Percentiles rank a stretch among this genome's conserved stretches.
These are phyloP conservation scores for Paxillus ammoniavirescens DNA, from an alignment of 768 basidiomycete genomes.

Conservation along the genomic window DNA sequence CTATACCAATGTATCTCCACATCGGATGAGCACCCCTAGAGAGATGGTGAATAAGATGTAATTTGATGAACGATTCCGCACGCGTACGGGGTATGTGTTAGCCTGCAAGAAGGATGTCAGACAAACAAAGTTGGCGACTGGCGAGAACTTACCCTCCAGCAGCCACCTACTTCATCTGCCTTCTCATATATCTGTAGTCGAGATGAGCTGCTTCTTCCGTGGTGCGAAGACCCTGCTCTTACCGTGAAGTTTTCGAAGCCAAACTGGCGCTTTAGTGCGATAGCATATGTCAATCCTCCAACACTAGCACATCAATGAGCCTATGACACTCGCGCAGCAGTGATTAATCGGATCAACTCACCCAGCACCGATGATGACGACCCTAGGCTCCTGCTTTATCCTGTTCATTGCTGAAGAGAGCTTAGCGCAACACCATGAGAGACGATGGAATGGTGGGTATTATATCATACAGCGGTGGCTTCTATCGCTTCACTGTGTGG, in stretches of 20 bases:
- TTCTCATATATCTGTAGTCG: constrained; percentile 43
- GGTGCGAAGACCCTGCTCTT: constrained; percentile 6
- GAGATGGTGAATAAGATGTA: not conserved
- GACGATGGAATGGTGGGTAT: not conserved
- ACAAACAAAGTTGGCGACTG: not conserved
- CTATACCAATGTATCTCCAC: constrained; percentile 42
- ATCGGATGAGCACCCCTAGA: constrained; percentile 46
- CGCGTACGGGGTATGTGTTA: constrained; percentile 27
- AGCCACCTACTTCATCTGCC: constrained; percentile 44
- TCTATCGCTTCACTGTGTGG: not conserved
- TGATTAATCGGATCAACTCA: constrained; percentile 3
- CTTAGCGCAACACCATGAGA: not conserved
- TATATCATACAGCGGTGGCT: not conserved
- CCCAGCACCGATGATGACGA: constrained; percentile 24
- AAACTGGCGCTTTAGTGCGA: constrained; percentile 38
- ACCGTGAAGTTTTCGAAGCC: constrained; percentile 42
- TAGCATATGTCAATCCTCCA: constrained; percentile 44
- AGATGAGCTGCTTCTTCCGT: not conserved
- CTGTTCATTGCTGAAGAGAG: not conserved
- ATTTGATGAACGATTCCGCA: not conserved
- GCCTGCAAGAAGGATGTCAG: constrained; percentile 20
- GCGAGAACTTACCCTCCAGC: constrained; percentile 45
- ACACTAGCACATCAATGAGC: constrained; percentile 24
- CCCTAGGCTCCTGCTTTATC: constrained; percentile 5
- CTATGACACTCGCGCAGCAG: not conserved